phyloP scores from a whole-genome alignment of 345 rosid species.

The Balakata baccata region DNA sequence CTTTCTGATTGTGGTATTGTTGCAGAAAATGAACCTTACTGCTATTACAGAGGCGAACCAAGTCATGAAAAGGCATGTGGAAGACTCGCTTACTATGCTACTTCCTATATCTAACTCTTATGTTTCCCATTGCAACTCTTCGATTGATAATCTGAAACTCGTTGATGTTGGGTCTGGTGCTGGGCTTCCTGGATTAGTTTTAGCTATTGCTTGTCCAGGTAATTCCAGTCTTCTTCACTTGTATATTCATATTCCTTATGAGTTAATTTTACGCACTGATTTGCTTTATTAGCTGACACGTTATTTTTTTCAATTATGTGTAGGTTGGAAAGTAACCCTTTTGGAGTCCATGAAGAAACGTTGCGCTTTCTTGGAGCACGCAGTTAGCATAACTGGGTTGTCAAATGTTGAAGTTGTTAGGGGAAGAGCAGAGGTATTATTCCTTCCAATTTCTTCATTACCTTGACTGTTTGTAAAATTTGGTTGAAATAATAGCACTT shows the following conservation, averaged over 20 bases:
- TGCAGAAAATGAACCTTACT: constrained; percentile 82
- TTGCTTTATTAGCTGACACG: neutral
- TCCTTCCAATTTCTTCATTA: neutral
- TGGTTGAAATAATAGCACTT: neutral
- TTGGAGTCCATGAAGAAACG: constrained; percentile 85
- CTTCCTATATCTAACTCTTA: constrained; percentile 53
- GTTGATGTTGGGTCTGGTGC: constrained; percentile 90
- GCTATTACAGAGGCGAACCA: constrained; percentile 62
- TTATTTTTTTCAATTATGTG: neutral
- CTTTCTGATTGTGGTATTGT: neutral
- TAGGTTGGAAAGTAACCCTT: constrained; percentile 86
- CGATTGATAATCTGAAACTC: constrained; percentile 40
- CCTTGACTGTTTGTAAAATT: no score
- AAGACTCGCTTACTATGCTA: constrained; percentile 79
- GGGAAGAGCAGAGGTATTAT: constrained; percentile 88
- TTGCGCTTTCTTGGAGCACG: constrained; percentile 82
- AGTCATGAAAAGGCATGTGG: constrained; percentile 79
- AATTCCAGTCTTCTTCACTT: neutral
- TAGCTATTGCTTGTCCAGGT: constrained; percentile 85
- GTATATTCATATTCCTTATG: neutral
- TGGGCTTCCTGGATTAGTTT: constrained; percentile 84
- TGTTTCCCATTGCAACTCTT: constrained; percentile 33
- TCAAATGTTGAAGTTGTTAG: constrained; percentile 65
- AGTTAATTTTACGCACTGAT: neutral
- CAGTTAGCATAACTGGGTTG: constrained; percentile 52